These are phyloP conservation scores for Sonneratia alba DNA, from an alignment of 345 rosid species.

Conservation along the genomic window DNA sequence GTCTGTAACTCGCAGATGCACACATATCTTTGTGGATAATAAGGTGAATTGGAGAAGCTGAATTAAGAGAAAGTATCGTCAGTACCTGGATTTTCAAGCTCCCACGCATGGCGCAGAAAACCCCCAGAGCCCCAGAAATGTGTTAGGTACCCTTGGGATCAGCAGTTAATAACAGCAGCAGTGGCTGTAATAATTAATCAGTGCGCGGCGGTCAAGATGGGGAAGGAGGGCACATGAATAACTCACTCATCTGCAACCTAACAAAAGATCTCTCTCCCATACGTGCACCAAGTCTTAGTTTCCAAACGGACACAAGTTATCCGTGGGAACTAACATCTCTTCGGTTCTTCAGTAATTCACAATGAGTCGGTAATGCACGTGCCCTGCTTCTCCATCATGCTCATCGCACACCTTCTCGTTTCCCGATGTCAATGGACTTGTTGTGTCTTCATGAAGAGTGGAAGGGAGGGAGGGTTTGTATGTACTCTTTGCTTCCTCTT, in stretches of 20 bases:
- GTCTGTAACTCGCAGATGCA: no score
- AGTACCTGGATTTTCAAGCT: not conserved
- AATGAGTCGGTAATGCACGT: slow-evolving; percentile 93
- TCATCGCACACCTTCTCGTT: slow-evolving; percentile 27
- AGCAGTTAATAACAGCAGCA: not conserved
- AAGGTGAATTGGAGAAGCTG: not conserved
- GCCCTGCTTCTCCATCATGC: slow-evolving; percentile 99
- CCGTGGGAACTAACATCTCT: not conserved
- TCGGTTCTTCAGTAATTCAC: not conserved
- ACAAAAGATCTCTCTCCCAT: not conserved
- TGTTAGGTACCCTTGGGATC: not conserved
- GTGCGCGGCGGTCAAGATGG: slow-evolving; percentile 80
- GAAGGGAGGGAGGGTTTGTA: not conserved
- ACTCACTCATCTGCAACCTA: slow-evolving; percentile 41
- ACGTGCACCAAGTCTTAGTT: no score
- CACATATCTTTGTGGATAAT: no score
- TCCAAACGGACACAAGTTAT: no score
- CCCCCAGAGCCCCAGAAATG: not conserved
- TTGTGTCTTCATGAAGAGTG: not conserved
- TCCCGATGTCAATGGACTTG: no score
- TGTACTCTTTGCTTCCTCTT: not conserved
- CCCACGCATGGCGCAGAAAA: not conserved
- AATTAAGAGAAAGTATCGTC: no score
- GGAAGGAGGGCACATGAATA: slow-evolving; percentile 99
- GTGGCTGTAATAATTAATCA: not conserved